Conservation (phyloP, 2,329 filamentous ascomycete genomes). For the Claviceps sorghi region DNA sequence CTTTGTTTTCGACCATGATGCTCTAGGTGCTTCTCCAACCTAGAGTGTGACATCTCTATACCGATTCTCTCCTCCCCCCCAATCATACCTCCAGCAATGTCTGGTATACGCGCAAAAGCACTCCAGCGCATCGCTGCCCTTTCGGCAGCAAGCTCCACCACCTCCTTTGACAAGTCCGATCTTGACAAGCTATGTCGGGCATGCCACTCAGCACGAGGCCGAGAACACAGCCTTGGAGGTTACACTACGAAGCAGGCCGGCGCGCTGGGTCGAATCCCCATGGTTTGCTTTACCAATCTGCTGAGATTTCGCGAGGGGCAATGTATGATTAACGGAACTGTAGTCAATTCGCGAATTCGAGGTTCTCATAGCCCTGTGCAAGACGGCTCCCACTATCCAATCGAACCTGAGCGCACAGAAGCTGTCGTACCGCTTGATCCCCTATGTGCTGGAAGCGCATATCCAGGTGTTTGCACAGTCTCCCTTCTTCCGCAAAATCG, state of each 20-base stretch:
- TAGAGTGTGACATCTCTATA: background rate
- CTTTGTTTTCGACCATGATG: background rate
- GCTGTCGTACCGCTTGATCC: constrained; percentile 63
- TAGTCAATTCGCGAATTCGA: constrained; percentile 84
- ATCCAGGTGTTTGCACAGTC: constrained; percentile 64
- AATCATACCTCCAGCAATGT: constrained; percentile 25
- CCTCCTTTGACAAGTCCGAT: constrained; percentile 46
- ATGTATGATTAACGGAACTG: constrained; percentile 8
- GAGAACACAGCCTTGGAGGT: constrained; percentile 34
- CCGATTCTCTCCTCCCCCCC: too few relatives aligned
- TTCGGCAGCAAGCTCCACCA: constrained; percentile 38
- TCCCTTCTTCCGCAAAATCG: constrained; percentile 67
- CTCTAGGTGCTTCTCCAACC: background rate
- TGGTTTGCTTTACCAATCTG: constrained; percentile 30
- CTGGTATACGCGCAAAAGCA: constrained; percentile 46
- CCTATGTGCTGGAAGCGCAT: constrained; percentile 77
- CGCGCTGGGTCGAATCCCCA: constrained; percentile 40
- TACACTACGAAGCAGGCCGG: constrained; percentile 21
- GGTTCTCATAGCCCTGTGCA: constrained; percentile 79
- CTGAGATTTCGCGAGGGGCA: background rate
- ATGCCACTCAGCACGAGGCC: constrained; percentile 30
- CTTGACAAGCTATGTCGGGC: constrained; percentile 47
- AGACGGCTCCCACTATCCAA: constrained; percentile 64
- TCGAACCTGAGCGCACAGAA: constrained; percentile 59
- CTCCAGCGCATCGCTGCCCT: constrained; percentile 51